phyloP scores from a whole-genome alignment of 2,329 filamentous ascomycete species.

The Pseudocercospora musae region DNA sequence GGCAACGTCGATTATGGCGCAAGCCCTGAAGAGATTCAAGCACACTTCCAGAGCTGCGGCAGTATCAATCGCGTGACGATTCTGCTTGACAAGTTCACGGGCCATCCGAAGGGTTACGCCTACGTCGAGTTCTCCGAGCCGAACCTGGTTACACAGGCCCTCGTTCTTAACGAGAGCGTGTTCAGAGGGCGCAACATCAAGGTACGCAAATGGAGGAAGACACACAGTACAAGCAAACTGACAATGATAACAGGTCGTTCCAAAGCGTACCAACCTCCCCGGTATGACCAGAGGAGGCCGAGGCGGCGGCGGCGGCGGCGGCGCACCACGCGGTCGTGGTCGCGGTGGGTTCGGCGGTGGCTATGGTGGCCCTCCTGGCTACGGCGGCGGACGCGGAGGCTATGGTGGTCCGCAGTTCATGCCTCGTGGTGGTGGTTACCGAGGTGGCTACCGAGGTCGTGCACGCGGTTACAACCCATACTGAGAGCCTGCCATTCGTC shows the following conservation, averaged over 20 bases:
- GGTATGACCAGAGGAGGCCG: conserved; percentile 86
- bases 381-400: conserved; percentile 28
- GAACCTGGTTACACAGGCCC: conserved; percentile 83
- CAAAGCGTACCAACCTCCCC: conserved; percentile 94
- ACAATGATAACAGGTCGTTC: conserved; percentile 60
- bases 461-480: conserved; percentile 39
- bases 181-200: conserved; percentile 95
- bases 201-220: conserved; percentile 50
- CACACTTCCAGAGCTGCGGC: conserved; percentile 95
- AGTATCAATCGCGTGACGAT: conserved; percentile 98
- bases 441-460: conserved; percentile 42
- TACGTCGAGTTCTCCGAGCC: conserved; percentile 98
- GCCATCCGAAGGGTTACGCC: conserved; percentile 98
- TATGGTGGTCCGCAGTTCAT: conserved; percentile 35
- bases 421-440: conserved; percentile 37
- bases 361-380: conserved; percentile 28
- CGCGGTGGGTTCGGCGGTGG: conserved; percentile 49
- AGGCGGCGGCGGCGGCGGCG: conserved; percentile 54
- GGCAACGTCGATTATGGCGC: conserved; percentile 98
- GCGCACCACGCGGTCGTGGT: conserved; percentile 38
- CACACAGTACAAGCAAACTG: conserved; percentile 4
- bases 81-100: conserved; percentile 94
- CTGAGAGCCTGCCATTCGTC: conserved; percentile 31
- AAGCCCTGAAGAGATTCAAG: conserved; percentile 95
- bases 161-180: conserved; percentile 93